Evolutionary conservation across 768 basidiomycete species (phyloP), one percentile per base, ranked within the genome.

Genomic region (Pleurotus sapidus): DNA sequence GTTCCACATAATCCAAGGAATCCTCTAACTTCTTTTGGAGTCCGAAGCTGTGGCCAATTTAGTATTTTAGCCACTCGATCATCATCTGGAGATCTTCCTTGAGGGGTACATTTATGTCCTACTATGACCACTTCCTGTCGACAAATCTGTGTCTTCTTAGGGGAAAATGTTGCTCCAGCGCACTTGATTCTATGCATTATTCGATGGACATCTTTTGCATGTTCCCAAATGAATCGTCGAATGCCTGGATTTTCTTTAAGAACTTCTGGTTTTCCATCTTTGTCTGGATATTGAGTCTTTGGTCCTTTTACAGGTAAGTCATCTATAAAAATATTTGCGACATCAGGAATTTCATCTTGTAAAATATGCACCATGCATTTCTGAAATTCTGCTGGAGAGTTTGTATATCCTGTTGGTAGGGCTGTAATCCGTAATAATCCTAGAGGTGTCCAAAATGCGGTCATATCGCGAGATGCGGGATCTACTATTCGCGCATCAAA

Each of bases 401-500:
- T 78, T 0, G 77, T 77, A 42, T 65, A 75, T 1, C 78, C 80
- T 59, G 69, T 74, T 0, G 74, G 77, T 0, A 81, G 45, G 0
- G 64, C 67, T 0, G 69, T 73, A 0, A 79, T 63, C 0, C 66
- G 65, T 0, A 74, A 54, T 0, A 68, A 60, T 1, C 76, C 73
- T 4, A 74, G 59, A 0, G 74, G 76, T 0, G 71, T 76, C 55
- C 69, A 65, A 57, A 79, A 80, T 0, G 73, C 70, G 0, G 77
- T 79, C 4, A 74, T 67, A 60, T 62, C 72, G n/a, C 54, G 60
- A 58, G 42, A 68, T 43, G 56, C 5, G 40, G 61, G 18, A 60
- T 67, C 49, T 9, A 69, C 15, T 40, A 56, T 48, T 60, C 70
- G 25, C 5, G 67, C 68, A 51, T 81, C 71, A 55, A 72, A 78